Evolutionary conservation across 2,329 filamentous ascomycete genomes (phyloP), one percentile per base, ranked within the genome.

Genomic region (Daldinia eschscholtzii): DNA sequence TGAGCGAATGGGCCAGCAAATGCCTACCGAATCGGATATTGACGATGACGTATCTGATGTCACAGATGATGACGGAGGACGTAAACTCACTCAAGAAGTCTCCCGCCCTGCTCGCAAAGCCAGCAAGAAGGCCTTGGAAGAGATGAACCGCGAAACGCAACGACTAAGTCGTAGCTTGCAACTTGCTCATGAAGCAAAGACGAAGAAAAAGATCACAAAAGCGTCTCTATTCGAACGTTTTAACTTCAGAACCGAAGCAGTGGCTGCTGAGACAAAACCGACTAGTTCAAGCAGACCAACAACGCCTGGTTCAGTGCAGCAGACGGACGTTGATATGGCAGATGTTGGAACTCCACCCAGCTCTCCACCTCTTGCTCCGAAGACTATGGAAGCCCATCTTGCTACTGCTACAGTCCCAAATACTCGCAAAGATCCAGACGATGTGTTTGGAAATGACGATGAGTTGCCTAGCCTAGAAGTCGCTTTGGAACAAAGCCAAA

Each of bases 61-160:
- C 57, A 86, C 84, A 2, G 89, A 91, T 65, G 89, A 89, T 37
- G 89, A 89, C 28, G 87, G 83, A 44, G 90, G 86, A n/a, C 85
- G 84, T 48, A 88, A 84, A 69, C 82, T 96, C 50, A 92, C 91
- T 0, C 92, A 94, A 76, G 83, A 87, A 42, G 84, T 86, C 35
- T 82, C 87, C 28, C 89, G 91, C 3, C 91, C 93, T 4, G 86
- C 88, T 9, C 88, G 96, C 12, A 97, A 96, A 78, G 94, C 96
- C 0, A 95, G 94, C 83, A 98, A 95, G 82, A 98, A 94, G 81
- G 96, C 96, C 0, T 79, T 98, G 46, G 93, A 98, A 77, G 95
- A 98, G 73, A 98, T 99, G 91, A 92, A 92, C 74, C 89, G 93
- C 65, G 96, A 99, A 80, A 98, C 95, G 0, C 96, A 99, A 82